Evolutionary conservation across 805 yeast species (phyloP), one percentile per base, ranked within the genome.

Genomic region (Hemisphaericaspora nanyangensis): DNA sequence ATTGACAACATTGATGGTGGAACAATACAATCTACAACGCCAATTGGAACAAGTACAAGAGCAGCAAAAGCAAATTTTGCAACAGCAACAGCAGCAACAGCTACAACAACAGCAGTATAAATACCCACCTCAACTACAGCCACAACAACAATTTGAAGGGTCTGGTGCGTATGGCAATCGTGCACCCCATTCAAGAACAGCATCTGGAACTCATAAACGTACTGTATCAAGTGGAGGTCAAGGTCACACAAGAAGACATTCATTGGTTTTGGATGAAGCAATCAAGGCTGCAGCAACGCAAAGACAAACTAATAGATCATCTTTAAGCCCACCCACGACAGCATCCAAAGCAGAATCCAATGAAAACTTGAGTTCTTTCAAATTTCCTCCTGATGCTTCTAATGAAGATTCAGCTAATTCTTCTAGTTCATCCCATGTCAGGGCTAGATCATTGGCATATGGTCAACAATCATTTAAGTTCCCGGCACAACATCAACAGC

Each of bases 221-320:
- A 58, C 72, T 5, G 66, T 65, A 10, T 56, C 66, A 3, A 52
- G 54, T 6, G 63, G 62, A 10, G 54, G 63, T 3, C 64, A 70
- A 44, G 96, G 97, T 26, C 99, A 91, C 58, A 68, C 73, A 30
- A 80, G 99, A 66, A 79, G 99, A 59, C 98, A 91, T 59, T 89
- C 97, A 0, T 68, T 91, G 43, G 97, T 95, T 2, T 70, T 91
- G 42, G 81, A 81, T 38, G 99, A 91, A 63, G 98, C 98, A 10
- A 89, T 86, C 52, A 82, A 82, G 50, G 97, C 97, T 6, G 99
- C 99, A n/a, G 96, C 96, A 4, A 82, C 81, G 49, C 93, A 87
- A 57, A 75, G 89, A 59, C 69, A 64, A 43, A 55, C 58, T 27
- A 68, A 68, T 46, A 51, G 63, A 48, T 53, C 59, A 17, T 51